Base-by-base conservation (phyloP, 2,329 filamentous ascomycete species). In the Talaromyces sp. region DNA sequence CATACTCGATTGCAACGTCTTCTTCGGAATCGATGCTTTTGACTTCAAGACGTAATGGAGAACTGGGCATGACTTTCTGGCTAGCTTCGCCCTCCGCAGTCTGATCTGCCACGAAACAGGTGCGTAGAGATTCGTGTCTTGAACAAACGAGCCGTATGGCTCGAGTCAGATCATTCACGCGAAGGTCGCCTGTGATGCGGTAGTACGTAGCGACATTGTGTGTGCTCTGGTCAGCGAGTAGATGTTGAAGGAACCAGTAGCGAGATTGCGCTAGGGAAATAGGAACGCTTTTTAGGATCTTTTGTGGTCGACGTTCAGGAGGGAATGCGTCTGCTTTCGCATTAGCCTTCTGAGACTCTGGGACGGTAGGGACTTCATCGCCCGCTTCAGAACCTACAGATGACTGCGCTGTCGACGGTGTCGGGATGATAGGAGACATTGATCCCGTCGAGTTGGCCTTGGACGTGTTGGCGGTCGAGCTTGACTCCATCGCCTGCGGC, bases 221-320 rank as follows among this genome's bases (percentile, higher is more conserved):
- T 1, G 73, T 71, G 0, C 70, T 76, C 2, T 54, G 50, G 35
- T 72, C 68, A 0, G 64, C 54, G 1, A 68, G 56, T 11, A 63
- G 66, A 16, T 56, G 58, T 2, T 18, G 14, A 1, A 69, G 54
- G 54, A 71, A 68, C 77, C 76, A 82, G 65, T 81, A 76, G 0
- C 76, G 68, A 0, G 73, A 69, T 64, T 82, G 80, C 5, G 66
- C 71, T 4, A 70, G 69, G 2, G 79, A 79, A 52, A 81, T 72
- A 25, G 16, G 57, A 21, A 8, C 39, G 11, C 14, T 56, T 37
- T 48, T 64, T n/a, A 33, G 2, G 55, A 52, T 23, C n/a, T 66
- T 68, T 39, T 39, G 37, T 50, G 46, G 46, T 50, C 46, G 46
- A 14, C 23, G 46, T 23, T 25, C 46, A 50, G 46, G 46, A 50